Evolutionary conservation across 371 early-diverging fungal genomes (phyloP), one percentile per base, ranked within the genome.

Genomic region (Mortierella sp.): DNA sequence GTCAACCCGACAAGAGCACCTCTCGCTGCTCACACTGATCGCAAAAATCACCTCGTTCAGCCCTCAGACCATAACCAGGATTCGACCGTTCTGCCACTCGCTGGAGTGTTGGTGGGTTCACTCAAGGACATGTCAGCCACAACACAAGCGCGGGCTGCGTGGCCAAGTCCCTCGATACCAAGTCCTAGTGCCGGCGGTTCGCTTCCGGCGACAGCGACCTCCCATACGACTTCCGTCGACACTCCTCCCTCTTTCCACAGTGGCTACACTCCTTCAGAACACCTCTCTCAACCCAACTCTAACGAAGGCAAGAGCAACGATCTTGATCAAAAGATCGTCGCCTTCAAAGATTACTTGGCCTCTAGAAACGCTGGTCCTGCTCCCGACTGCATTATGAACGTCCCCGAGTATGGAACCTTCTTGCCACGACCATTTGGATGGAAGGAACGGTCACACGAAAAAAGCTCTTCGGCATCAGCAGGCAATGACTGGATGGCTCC

Each of bases 101-200:
- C 34, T 34, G 34, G 34, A 10, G 34, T 34, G 34, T 10, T 34
- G 34, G 34, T 10, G 34, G 34, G 34, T 34, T 34, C 34, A 34
- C 34, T 34, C 34, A 34, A 34, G 34, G 34, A 34, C 10, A 63
- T 63, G 63, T 50, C 63, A 2, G 50, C 66, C 1, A 54, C 66
- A 14, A 41, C 66, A 25, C 53, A 54, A 9, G 22, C 53, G 19
- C 27, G 66, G 24, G 29, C 66, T 17, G 66, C 59, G 27, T 58
- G 58, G 59, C 58, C 66, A 17, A 66, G 66, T 31, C 65, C 65
- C 9, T 66, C 66, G 19, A 53, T 66, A 8, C 34, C 66, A 6
- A 65, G 65, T 37, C 65, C 65, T 3, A 46, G 47, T 16, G 39
- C 49, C 8, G 40, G 7, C 10, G 10, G 63, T 21, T 63, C 58